phyloP scores from a whole-genome alignment of 192 early-diverging fungal species.

The Backusella luteola region DNA sequence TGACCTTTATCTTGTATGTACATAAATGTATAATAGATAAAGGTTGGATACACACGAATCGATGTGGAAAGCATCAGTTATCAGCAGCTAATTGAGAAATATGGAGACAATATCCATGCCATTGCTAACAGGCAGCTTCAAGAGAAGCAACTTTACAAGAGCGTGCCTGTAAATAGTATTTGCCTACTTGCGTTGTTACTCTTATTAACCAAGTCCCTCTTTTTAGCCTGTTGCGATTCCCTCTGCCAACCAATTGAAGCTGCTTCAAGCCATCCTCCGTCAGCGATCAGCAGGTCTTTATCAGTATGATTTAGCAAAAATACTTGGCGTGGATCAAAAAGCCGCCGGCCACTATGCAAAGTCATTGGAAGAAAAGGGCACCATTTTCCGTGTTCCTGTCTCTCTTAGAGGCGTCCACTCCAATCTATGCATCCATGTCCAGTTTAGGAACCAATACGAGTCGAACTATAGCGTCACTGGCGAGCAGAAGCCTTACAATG shows the following conservation, averaged over 20 bases:
- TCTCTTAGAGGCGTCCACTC: not conserved
- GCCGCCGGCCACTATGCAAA: constrained; percentile 24
- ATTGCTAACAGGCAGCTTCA: constrained; percentile 13
- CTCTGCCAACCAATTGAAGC: not conserved
- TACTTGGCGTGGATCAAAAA: constrained; percentile 5
- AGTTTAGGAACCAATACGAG: constrained; percentile 3
- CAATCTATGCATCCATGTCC: constrained; percentile 18
- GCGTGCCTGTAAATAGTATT: constrained; percentile 19
- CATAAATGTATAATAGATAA: not conserved
- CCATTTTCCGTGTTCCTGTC: constrained; percentile 9
- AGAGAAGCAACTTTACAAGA: constrained; percentile 14
- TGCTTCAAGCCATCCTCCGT: constrained; percentile 6
- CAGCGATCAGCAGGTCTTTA: not conserved
- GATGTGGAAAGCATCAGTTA: not conserved
- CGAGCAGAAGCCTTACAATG: constrained; percentile 11
- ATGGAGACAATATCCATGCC: constrained; percentile 1
- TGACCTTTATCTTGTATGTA: not conserved
- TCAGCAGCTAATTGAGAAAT: constrained; percentile 4
- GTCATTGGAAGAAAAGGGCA: constrained; percentile 17
- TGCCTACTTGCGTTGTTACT: not conserved
- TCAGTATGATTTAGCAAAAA: constrained; percentile 15
- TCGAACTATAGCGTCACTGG: not conserved
- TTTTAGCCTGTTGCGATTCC: constrained; percentile 15
- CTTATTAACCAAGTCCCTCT: not conserved
- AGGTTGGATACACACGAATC: not conserved